Conservation (phyloP, 306 rosid species). For the Canavalia gladiata region DNA sequence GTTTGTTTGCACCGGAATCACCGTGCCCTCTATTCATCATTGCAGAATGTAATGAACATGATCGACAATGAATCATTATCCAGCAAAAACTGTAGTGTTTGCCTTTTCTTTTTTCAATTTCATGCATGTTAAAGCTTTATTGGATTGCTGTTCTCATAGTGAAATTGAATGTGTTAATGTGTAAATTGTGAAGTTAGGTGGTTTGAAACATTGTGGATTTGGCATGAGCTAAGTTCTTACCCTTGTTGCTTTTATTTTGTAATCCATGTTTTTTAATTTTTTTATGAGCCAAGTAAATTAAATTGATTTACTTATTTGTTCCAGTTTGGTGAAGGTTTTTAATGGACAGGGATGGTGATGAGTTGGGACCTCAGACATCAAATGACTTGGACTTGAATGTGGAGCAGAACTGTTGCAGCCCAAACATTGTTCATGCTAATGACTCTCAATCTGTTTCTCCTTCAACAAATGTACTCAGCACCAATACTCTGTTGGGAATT, state of each 20-base stretch:
- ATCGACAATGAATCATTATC: background rate
- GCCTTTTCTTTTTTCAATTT: background rate
- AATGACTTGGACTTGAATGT: constrained; percentile 69
- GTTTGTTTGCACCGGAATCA: background rate
- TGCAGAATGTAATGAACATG: background rate
- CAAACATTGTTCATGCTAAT: constrained; percentile 39
- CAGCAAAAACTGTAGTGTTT: background rate
- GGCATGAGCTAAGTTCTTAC: background rate
- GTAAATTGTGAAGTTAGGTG: background rate
- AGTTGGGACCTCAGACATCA: constrained; percentile 48
- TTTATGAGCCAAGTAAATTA: background rate
- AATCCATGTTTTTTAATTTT: background rate
- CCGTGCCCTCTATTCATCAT: constrained; percentile 2
- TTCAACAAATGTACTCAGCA: constrained; percentile 9
- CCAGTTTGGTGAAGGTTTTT: constrained; percentile 51
- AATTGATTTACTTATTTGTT: constrained; percentile 21
- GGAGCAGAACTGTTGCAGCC: constrained; percentile 64
- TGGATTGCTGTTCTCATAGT: background rate
- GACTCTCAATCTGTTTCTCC: constrained; percentile 44
- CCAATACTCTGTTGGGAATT: constrained; percentile 46
- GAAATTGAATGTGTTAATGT: background rate
- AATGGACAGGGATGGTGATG: constrained; percentile 59
- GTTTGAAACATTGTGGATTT: constrained; percentile 8
- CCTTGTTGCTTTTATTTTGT: background rate
- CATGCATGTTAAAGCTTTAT: background rate